A percentile compares a stretch with the other conserved stretches of the same genome.
These are phyloP conservation scores for Penicillium sp. DNA, from an alignment of 2,329 filamentous ascomycete species.

Conservation along the genomic window DNA sequence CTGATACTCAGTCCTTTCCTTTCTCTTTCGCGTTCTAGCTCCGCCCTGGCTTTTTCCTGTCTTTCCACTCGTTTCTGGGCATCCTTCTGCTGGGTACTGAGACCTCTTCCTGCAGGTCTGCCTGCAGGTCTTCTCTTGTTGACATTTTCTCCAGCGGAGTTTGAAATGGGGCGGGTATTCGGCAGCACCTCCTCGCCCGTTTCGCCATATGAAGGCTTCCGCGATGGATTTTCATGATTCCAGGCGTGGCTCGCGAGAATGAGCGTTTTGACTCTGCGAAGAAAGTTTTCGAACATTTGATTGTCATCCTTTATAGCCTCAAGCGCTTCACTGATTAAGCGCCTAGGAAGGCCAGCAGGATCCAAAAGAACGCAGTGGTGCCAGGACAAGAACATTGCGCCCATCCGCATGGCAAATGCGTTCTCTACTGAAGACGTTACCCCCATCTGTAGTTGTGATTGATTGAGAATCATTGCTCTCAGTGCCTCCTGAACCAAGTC, in stretches of 20 bases:
- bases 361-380: not conserved
- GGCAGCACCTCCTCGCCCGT: not conserved
- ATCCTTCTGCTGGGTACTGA: constrained; percentile 53
- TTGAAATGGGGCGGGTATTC: not conserved
- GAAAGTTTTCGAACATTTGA: constrained; percentile 29
- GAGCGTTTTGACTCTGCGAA: constrained; percentile 27
- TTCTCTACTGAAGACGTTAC: constrained; percentile 7
- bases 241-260: constrained; percentile 18
- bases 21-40: constrained; percentile 32
- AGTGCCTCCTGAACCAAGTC: constrained; percentile 16
- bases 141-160: not conserved
- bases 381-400: constrained; percentile 14
- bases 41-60: constrained; percentile 52
- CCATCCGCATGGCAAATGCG: constrained; percentile 9
- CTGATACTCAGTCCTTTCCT: constrained; percentile 32
- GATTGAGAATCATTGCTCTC: constrained; percentile 13
- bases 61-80: constrained; percentile 55
- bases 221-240: constrained; percentile 37
- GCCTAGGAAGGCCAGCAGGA: not conserved
- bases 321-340: not conserved
- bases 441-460: not conserved
- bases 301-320: constrained; percentile 15
- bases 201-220: not conserved
- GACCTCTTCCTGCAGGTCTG: constrained; percentile 46
- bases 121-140: constrained; percentile 20